Evolutionary conservation across 2,329 filamentous ascomycete species (phyloP).

Genomic region (Mycocentrospora acerina): DNA sequence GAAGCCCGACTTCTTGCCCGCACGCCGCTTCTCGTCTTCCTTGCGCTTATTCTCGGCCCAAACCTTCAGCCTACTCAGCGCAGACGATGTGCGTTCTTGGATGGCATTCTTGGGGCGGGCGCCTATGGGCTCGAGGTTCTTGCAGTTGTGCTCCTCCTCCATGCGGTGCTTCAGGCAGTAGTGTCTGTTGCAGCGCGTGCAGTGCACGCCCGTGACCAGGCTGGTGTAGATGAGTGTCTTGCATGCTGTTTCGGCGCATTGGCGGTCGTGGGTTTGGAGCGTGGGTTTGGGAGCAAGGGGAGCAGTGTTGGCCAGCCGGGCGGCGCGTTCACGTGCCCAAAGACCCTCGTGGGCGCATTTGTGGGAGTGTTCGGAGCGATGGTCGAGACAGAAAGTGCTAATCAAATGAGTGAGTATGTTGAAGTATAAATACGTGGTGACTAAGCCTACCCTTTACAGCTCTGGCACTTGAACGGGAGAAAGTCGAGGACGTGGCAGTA

Average conservation of each 20-base stretch:
- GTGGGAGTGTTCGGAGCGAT: constrained; percentile 83
- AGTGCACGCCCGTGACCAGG: constrained; percentile 69
- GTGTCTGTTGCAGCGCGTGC: constrained; percentile 67
- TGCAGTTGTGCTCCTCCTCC: constrained; percentile 80
- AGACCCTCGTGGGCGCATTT: constrained; percentile 63
- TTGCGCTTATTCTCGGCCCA: constrained; percentile 85
- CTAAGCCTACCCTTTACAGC: constrained; percentile 62
- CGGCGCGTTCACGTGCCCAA: constrained; percentile 57
- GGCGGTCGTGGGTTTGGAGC: constrained; percentile 64
- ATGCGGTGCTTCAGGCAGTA: constrained; percentile 80
- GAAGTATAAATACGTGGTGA: too few relatives aligned
- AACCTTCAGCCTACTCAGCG: constrained; percentile 73
- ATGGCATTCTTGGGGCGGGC: constrained; percentile 47
- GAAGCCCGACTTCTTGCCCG: constrained; percentile 26
- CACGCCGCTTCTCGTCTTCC: constrained; percentile 57
- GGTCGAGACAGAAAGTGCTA: constrained; percentile 89
- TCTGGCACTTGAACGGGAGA: constrained; percentile 90
- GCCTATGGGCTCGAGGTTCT: constrained; percentile 66
- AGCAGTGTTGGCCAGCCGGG: constrained; percentile 31
- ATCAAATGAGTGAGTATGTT: too few relatives aligned
- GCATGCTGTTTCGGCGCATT: constrained; percentile 67
- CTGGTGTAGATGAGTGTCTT: constrained; percentile 71
- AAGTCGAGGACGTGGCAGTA: constrained; percentile 97
- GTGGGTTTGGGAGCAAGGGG: constrained; percentile 50
- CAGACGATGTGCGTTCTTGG: constrained; percentile 66